Conservation (phyloP, 306 rosid genomes). For the Quercus engelmannii region DNA sequence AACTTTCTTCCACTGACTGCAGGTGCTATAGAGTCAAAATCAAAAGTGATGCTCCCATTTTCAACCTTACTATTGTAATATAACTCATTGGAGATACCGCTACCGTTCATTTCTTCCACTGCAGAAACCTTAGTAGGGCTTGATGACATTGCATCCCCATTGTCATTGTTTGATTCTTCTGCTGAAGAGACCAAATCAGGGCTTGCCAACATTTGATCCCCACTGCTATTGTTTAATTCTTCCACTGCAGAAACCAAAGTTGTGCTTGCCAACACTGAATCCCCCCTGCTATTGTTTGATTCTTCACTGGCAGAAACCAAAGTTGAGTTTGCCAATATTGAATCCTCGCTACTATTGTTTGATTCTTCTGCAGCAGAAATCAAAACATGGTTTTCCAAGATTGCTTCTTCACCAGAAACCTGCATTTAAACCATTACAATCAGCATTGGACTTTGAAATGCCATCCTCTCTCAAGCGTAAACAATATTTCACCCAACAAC, state of each 20-base stretch:
- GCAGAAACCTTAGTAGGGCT: slow-evolving; percentile 1
- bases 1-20: slow-evolving; percentile 31
- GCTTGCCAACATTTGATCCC: slow-evolving; percentile 14
- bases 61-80: slow-evolving; percentile 30
- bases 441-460: slow-evolving; percentile 11
- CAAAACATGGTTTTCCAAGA: not conserved
- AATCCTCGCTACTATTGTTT: not conserved
- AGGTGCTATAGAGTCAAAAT: slow-evolving; percentile 28
- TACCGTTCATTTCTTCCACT: slow-evolving; percentile 27
- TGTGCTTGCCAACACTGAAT: not conserved
- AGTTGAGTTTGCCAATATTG: not conserved
- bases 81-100: slow-evolving; percentile 1
- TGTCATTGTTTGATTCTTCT: slow-evolving; percentile 12
- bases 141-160: slow-evolving; percentile 23
- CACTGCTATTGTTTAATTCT: slow-evolving; percentile 12
- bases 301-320: not conserved
- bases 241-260: slow-evolving; percentile 14
- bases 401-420: slow-evolving; percentile 30
- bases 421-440: slow-evolving; percentile 28
- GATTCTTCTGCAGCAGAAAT: not conserved
- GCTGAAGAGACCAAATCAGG: slow-evolving; percentile 9
- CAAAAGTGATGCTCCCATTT: slow-evolving; percentile 28
- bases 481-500: not conserved
- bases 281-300: not conserved
- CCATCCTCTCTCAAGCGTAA: not conserved